These are phyloP conservation scores for Termitomyces sp. DNA, from an alignment of 768 basidiomycete genomes.

Conservation along the genomic window DNA sequence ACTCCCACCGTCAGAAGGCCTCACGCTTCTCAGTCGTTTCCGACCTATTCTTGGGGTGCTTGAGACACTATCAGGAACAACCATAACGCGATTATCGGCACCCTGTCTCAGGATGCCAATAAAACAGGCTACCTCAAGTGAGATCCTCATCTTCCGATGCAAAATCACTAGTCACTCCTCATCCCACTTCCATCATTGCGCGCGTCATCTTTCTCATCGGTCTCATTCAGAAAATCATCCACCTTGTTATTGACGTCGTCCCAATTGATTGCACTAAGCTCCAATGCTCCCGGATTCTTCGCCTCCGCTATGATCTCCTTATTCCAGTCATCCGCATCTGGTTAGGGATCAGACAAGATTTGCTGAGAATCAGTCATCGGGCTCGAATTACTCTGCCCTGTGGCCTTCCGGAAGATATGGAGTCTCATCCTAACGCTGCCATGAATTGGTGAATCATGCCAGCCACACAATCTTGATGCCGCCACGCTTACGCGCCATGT, in stretches of 20 bases:
- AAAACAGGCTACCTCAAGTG: constrained; percentile 24
- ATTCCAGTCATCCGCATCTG: constrained; percentile 67
- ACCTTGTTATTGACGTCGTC: constrained; percentile 82
- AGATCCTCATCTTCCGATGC: constrained; percentile 54
- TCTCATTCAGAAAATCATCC: constrained; percentile 81
- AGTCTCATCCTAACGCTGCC: constrained; percentile 76
- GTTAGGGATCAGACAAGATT: constrained; percentile 62
- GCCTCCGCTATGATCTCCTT: constrained; percentile 27
- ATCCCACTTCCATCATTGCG: constrained; percentile 37
- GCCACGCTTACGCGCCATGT: constrained; percentile 70
- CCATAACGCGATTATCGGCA: not conserved
- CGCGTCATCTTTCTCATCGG: constrained; percentile 55
- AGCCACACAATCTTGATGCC: constrained; percentile 83
- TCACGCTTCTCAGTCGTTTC: constrained; percentile 67
- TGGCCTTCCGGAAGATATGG: constrained; percentile 68
- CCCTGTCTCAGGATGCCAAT: not conserved
- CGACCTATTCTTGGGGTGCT: constrained; percentile 45
- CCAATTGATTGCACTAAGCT: constrained; percentile 70
- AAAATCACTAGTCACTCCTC: constrained; percentile 35
- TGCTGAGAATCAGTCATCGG: constrained; percentile 35
- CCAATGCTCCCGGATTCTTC: constrained; percentile 31
- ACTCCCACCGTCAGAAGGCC: constrained; percentile 53
- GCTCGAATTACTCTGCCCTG: constrained; percentile 28
- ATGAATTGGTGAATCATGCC: constrained; percentile 88
- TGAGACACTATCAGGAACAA: constrained; percentile 25